Percentiles rank a stretch among this genome's conserved stretches.
These are phyloP conservation scores for Condylostoma magnum DNA, from an alignment of 169 alveolate genomes.

Conservation along the genomic window DNA sequence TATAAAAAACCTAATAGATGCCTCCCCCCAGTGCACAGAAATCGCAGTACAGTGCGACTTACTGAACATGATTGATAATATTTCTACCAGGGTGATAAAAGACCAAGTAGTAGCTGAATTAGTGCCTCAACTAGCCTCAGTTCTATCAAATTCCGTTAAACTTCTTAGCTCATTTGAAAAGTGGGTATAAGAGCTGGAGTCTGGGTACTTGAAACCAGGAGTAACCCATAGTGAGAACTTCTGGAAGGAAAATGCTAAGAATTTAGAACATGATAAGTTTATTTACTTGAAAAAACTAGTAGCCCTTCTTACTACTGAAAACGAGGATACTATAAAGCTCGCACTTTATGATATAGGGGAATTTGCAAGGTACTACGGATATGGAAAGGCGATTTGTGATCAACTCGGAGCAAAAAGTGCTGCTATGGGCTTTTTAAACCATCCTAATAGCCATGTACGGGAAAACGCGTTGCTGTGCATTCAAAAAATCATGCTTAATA, in stretches of 20 bases:
- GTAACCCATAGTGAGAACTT: slow-evolving; percentile 25
- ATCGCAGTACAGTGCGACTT: slow-evolving; percentile 4
- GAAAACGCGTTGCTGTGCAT: slow-evolving; percentile 26
- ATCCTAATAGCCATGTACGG: background rate
- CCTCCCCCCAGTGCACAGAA: slow-evolving; percentile 11
- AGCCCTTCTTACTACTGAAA: background rate
- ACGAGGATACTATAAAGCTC: slow-evolving; percentile 10
- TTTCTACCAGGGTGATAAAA: slow-evolving; percentile 25
- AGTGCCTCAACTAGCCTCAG: background rate
- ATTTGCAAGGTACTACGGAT: slow-evolving; percentile 27
- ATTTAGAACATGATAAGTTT: slow-evolving; percentile 14
- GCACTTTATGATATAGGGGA: slow-evolving; percentile 30
- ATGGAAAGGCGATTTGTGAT: slow-evolving; percentile 11
- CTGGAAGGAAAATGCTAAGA: slow-evolving; percentile 34
- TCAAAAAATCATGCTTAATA: slow-evolving; percentile 19
- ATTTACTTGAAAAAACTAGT: slow-evolving; percentile 11
- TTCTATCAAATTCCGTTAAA: background rate
- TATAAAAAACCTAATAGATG: background rate
- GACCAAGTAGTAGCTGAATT: slow-evolving; percentile 20
- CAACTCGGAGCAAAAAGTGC: slow-evolving; percentile 8
- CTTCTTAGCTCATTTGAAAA: slow-evolving; percentile 20
- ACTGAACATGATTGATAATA: background rate
- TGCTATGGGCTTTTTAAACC: slow-evolving; percentile 26
- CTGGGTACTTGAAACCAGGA: slow-evolving; percentile 26
- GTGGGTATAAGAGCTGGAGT: slow-evolving; percentile 21